A percentile compares a stretch with the other conserved stretches of the same genome.
Evolutionary conservation across 768 basidiomycete genomes (phyloP).

Genomic region (Boletus reticulatus): DNA sequence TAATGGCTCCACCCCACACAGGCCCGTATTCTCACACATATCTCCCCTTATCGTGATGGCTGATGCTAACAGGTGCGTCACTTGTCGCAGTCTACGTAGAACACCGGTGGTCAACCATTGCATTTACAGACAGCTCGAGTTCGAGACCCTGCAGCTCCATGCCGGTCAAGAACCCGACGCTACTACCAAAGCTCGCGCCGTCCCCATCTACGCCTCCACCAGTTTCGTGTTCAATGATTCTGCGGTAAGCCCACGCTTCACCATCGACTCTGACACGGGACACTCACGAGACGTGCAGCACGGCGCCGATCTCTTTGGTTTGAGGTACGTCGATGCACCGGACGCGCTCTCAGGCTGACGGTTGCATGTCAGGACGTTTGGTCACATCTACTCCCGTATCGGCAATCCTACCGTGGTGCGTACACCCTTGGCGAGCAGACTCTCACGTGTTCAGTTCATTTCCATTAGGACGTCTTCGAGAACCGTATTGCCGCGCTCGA

Average conservation of each 20-base stretch:
- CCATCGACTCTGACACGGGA: too few relatives aligned
- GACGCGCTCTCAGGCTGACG: not conserved
- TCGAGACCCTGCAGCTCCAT: constrained; percentile 63
- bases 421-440: not conserved
- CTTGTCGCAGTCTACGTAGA: too few relatives aligned
- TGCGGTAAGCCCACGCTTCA: constrained; percentile 31
- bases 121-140: constrained; percentile 41
- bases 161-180: constrained; percentile 55
- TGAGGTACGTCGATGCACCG: constrained; percentile 31
- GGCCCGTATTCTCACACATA: not conserved
- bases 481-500: constrained; percentile 63
- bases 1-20: not conserved
- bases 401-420: constrained; percentile 56
- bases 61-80: constrained; percentile 22
- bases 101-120: not conserved
- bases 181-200: constrained; percentile 57
- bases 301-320: constrained; percentile 51
- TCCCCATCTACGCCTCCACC: constrained; percentile 59
- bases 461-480: constrained; percentile 57
- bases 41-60: constrained; percentile 7
- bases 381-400: constrained; percentile 55
- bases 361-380: constrained; percentile 31
- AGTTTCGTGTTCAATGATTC: constrained; percentile 58
- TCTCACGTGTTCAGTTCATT: not conserved
- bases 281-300: constrained; percentile 36